Conservation (phyloP, 2,329 filamentous ascomycete genomes). For the Cladosporium phlei region DNA sequence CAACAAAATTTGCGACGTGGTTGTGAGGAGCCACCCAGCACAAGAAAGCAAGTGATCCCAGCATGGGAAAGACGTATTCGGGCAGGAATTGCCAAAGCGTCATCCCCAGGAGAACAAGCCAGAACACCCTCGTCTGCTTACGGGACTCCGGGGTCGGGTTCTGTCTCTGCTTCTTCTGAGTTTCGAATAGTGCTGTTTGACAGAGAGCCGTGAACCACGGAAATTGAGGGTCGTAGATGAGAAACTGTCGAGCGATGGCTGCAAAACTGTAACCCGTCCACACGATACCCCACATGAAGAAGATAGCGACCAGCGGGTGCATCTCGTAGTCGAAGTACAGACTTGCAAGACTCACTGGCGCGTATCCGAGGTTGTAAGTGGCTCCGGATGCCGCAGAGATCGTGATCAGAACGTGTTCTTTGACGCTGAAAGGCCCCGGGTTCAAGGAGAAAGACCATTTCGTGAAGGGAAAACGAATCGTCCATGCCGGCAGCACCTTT, state of each 20-base stretch:
- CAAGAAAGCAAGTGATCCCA: constrained; percentile 56
- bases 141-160: constrained; percentile 48
- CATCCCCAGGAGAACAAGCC: constrained; percentile 48
- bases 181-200: constrained; percentile 56
- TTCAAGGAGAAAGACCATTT: constrained; percentile 50
- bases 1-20: constrained; percentile 55
- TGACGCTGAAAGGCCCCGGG: constrained; percentile 53
- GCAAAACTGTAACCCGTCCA: constrained; percentile 57
- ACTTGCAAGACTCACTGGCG: constrained; percentile 52
- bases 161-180: constrained; percentile 47
- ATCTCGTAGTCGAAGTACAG: constrained; percentile 53
- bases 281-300: constrained; percentile 58
- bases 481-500: constrained; percentile 46
- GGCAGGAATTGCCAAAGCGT: constrained; percentile 60
- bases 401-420: constrained; percentile 55
- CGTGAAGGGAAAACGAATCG: constrained; percentile 45
- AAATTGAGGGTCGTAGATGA: constrained; percentile 56
- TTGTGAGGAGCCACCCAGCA: constrained; percentile 61
- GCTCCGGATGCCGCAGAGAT: constrained; percentile 31
- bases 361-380: constrained; percentile 32
- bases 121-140: constrained; percentile 56
- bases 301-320: constrained; percentile 51
- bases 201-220: constrained; percentile 47
- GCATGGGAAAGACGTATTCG: constrained; percentile 57
- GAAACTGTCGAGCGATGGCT: constrained; percentile 52